Base-by-base conservation (phyloP, 2,329 filamentous ascomycete genomes). In the Zasmidium angulare region DNA sequence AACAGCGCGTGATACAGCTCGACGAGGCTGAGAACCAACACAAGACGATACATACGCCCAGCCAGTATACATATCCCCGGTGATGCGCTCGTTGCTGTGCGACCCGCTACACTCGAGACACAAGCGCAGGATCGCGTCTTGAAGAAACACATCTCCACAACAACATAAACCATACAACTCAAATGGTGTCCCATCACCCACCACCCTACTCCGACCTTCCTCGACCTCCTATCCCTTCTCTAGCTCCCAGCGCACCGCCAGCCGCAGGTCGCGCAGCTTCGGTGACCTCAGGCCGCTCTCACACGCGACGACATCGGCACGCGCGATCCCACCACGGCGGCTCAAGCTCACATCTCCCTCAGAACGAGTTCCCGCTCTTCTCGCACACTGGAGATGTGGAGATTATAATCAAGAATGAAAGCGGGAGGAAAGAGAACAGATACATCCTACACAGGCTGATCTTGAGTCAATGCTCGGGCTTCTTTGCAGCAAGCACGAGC, bases 341-440 rank as follows among this genome's bases (percentile, higher is more conserved):
- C 62, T 79, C 82, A 31, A 65, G 59, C 10, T 59, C 63, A 4
- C 87, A 88, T 70, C 78, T 86, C 22, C 84, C 89, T 46, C 89
- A 90, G 72, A 97, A 97, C 73, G 93, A 97, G 74, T 98, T 97
- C 68, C 93, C 93, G 21, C 79, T 96, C 71, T 98, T 97, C 76
- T 87, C 87, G 52, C 88, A 93, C 69, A 93, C 90, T 40, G 93
- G 93, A 71, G 93, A 98, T 76, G 91, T 97, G 70, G 93, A 98
- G 77, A 92, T 98, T 63, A 72, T 93, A 56, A 84, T 97, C 69
- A 84, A 63, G 19, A 74, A 65, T 40, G 82, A 71, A 83, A 76
- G 85, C 14, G 84, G 89, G 55, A 82, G 85, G 62, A 86, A 87
- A 71, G 89, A 95, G 76, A 90, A 91, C 72, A 84, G 89, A 62